Evolutionary conservation across 495 filamentous ascomycete genomes (phyloP), one percentile per base, ranked within the genome.

Genomic region (Penicillium maclennaniae): DNA sequence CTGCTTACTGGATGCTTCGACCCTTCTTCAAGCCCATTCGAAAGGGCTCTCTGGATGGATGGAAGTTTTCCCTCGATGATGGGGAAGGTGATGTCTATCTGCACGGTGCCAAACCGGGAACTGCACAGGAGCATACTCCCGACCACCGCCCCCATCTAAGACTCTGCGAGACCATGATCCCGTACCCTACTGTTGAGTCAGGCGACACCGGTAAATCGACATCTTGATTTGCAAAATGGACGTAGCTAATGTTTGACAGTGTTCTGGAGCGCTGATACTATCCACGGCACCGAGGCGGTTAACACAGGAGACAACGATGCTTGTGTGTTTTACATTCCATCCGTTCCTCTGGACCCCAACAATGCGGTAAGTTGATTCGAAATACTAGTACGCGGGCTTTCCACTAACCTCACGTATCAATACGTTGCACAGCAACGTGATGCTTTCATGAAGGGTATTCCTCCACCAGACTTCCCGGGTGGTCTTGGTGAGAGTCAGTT

Each of bases 281-380:
- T 62, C 15, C 59, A 62, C 21, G 79, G 84, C 1, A 87, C 91
- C 4, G 88, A 92, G 58, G 83, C 76, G 25, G 62, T 76, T 3
- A 87, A 92, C 60, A 62, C 62, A 6, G 88, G 88, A 7, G 69
- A 58, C 16, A 66, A 69, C 1, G 88, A 92, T 63, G 80, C 81
- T 0, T 84, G 81, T 45, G 88, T 91, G 0, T 58, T 92, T 37
- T 91, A 91, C 56, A 91, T 91, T 50, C 88, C 88, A 0, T 78
- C 83, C 2, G 87, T 83, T 53, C 87, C 88, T 0, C 73, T 87
- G 0, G 88, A 85, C 7, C 80, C 85, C 51, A 54, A 62, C 12
- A 92, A 87, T 66, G 80, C 79, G 3, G 56, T 51, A 43, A 43
- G 48, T 20, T 17, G 1, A n/a, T 41, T 27, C 7, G n/a, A 14